Percentiles rank a stretch among this genome's conserved stretches.
These are phyloP conservation scores for Oidiodendron maius DNA, from an alignment of 495 filamentous ascomycete genomes.

Conservation along the genomic window DNA sequence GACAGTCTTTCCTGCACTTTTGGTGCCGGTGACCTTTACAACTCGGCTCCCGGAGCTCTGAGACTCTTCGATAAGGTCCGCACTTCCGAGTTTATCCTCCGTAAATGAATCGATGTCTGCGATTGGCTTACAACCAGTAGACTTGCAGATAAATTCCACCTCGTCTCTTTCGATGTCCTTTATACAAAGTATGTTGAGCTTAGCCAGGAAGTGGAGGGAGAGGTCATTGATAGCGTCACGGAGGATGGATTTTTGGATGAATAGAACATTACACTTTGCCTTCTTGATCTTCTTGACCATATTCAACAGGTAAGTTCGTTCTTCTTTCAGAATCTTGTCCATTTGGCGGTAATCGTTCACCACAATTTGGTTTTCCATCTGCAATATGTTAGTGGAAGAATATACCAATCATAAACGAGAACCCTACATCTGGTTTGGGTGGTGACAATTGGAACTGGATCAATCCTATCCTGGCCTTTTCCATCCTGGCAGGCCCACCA, in stretches of 20 bases:
- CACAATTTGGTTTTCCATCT: conserved; percentile 99
- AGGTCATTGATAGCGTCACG: conserved; percentile 97
- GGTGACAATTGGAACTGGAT: conserved; percentile 99
- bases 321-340: conserved; percentile 99
- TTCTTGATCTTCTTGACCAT: conserved; percentile 99
- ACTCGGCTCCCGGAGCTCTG: conserved; percentile 81
- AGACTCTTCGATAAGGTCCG: conserved; percentile 89
- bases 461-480: conserved; percentile 93
- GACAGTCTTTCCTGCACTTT: conserved; percentile 74
- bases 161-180: conserved; percentile 98
- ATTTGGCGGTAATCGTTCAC: conserved; percentile 99
- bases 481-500: conserved; percentile 85
- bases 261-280: conserved; percentile 96
- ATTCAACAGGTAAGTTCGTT: conserved; percentile 94
- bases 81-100: conserved; percentile 96
- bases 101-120: conserved; percentile 98
- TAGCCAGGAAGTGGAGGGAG: conserved; percentile 93
- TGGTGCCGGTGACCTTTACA: conserved; percentile 91
- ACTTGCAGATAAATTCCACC: conserved; percentile 98
- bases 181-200: conserved; percentile 89
- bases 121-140: conserved; percentile 96
- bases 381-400: conserved; percentile 7
- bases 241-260: conserved; percentile 98
- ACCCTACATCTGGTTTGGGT: conserved; percentile 88
- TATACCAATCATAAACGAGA: conserved; percentile 3